A percentile compares a stretch with the other conserved stretches of the same genome.
These are phyloP conservation scores for Pleurotus tuoliensis DNA, from an alignment of 768 basidiomycete genomes.

Conservation along the genomic window DNA sequence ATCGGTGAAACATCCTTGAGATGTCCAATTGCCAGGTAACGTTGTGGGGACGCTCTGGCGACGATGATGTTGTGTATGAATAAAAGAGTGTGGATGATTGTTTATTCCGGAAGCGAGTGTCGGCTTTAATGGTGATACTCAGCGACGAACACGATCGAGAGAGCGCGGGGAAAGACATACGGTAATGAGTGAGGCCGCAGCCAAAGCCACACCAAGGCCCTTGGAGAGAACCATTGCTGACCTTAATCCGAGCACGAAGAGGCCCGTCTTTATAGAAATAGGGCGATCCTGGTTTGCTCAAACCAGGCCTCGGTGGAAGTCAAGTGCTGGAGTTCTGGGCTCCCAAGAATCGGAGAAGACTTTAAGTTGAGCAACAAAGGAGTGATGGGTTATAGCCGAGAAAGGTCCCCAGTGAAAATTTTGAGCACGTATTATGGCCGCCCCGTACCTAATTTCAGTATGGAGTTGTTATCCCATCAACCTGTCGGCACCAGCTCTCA, in stretches of 20 bases:
- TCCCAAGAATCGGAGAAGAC: constrained; percentile 4
- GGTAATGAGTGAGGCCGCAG: constrained; percentile 29
- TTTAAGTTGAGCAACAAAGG: constrained; percentile 3
- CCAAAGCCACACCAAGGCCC: constrained; percentile 28
- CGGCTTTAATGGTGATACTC: constrained; percentile 15
- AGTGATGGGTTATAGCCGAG: constrained; percentile 8
- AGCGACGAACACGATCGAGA: constrained; percentile 4
- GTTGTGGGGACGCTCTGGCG: constrained; percentile 36
- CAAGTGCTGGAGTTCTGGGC: not conserved
- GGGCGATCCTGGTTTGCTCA: constrained; percentile 1
- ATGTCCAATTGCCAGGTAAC: constrained; percentile 54
- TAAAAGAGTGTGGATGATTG: constrained; percentile 12
- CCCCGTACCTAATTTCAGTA: constrained; percentile 2
- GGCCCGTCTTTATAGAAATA: constrained; percentile 1
- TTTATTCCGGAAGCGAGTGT: constrained; percentile 21
- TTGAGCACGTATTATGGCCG: not conserved
- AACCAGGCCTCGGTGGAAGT: constrained; percentile 4
- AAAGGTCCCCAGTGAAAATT: constrained; percentile 2
- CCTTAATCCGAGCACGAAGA: not conserved
- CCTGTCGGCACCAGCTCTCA: not conserved
- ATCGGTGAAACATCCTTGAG: constrained; percentile 64
- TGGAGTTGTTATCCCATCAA: not conserved
- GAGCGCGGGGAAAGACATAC: constrained; percentile 24
- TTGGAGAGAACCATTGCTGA: constrained; percentile 5
- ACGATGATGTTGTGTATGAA: constrained; percentile 24